Conservation (phyloP, 108 stramenopile species). For the Nannochloropsis salina region DNA sequence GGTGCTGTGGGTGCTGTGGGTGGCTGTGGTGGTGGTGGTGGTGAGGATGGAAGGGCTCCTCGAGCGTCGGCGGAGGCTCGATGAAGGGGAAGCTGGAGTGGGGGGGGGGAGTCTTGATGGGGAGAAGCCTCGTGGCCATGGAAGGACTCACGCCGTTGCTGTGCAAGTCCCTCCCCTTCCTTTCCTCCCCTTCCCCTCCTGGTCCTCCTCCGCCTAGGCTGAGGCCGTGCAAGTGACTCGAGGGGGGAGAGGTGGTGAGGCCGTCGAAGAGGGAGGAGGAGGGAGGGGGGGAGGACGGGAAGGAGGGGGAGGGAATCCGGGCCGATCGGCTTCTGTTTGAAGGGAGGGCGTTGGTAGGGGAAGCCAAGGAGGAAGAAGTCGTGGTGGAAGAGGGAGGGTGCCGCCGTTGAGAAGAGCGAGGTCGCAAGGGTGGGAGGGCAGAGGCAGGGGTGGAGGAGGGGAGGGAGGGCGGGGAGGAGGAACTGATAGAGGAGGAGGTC, state of each 20-base stretch:
- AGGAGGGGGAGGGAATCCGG: not conserved
- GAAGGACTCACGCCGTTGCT: not conserved
- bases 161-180: not conserved
- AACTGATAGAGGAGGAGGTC: not conserved
- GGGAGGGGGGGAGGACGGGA: not conserved
- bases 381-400: not conserved
- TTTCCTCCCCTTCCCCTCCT: not conserved
- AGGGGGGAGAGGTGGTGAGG: no score
- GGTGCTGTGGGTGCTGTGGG: not conserved
- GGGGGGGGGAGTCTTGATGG: not conserved
- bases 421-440: not conserved
- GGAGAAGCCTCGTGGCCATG: not conserved
- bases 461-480: no score
- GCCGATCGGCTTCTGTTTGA: not conserved
- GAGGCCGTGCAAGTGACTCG: not conserved
- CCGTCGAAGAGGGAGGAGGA: no score
- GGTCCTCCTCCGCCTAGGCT: not conserved
- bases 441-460: not conserved
- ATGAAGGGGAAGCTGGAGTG: not conserved
- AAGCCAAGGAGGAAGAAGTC: not conserved
- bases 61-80: not conserved
- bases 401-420: not conserved
- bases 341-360: not conserved
- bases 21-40: no score
- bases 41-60: no score